Evolutionary conservation across 106 monocot species (phyloP), one percentile per base, ranked within the genome.

Genomic region (Acanthochlamys bracteata): DNA sequence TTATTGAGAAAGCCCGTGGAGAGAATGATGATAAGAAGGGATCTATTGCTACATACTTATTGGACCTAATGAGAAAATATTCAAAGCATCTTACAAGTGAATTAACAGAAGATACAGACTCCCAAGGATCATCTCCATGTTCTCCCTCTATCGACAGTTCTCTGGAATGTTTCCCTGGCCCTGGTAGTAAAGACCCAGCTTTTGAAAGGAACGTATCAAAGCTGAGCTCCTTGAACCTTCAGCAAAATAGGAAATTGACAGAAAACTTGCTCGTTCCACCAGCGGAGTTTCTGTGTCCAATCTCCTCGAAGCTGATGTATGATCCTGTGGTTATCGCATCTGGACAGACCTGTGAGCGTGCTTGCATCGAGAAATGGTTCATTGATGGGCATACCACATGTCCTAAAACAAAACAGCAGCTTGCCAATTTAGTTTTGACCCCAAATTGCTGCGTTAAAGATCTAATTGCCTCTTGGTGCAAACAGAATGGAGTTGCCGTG

Each of bases 251-350:
- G 13, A 39, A 41, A 33, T 73, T 25, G 61, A 73, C 70, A 10
- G 77, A 75, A 47, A 79, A 78, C 55, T 56, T 88, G 66, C 74
- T 83, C 11, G 49, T 73, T 25, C 82, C 81, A 57, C 98, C 96
- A 68, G 72, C 77, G 55, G 85, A 85, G 69, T 92, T 79, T 63
- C 71, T 51, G 52, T 99, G 92, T 62, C 98, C 98, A 33, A 74
- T 99, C 61, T 89, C 98, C 61, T 75, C 61, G 41, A 83, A 67
- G 58, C 25, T 99, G 27, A 99, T 99, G 98, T 69, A 67, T 69
- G 92, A 99, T 75, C 92, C 98, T 13, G 92, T 99, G 45, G 69
- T 89, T 66, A 92, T 99, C 66, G 64, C 83, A 62, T 92, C 98
- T 39, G 92, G 98, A 26, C 80, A 86, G 73, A 92, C 98, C 49